Evolutionary conservation across 352 stramenopile genomes (phyloP).

Genomic region (Lagenidium sp.): DNA sequence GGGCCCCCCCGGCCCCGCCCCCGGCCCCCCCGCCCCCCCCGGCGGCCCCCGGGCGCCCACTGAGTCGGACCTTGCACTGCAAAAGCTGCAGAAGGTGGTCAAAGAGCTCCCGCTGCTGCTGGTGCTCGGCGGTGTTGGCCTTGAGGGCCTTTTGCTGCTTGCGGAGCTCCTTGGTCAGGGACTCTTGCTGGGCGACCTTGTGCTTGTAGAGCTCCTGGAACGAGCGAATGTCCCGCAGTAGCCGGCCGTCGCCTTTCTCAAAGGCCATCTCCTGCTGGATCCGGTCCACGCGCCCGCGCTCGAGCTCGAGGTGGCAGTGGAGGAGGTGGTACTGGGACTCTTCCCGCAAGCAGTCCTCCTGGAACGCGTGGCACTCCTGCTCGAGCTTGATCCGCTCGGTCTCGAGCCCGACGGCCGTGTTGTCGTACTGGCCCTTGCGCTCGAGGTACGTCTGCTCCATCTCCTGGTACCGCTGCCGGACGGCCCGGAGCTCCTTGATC

Average conservation of each 20-base stretch:
- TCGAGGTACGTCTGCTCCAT: constrained; percentile 85
- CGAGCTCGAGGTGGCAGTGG: constrained; percentile 67
- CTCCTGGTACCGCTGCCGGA: constrained; percentile 86
- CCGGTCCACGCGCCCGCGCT: constrained; percentile 68
- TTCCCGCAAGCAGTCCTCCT: constrained; percentile 84
- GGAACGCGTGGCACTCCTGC: constrained; percentile 80
- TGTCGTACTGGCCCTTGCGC: constrained; percentile 86
- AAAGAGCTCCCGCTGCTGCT: constrained; percentile 82
- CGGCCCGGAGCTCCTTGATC: constrained; percentile 86
- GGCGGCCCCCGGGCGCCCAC: constrained; percentile 11
- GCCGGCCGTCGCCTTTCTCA: constrained; percentile 59
- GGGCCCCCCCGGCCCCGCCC: neutral
- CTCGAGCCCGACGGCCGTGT: constrained; percentile 79
- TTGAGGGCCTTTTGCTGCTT: constrained; percentile 89
- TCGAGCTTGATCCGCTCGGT: constrained; percentile 88
- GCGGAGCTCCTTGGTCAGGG: constrained; percentile 81
- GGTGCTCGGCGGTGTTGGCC: constrained; percentile 58
- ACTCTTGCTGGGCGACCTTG: constrained; percentile 88
- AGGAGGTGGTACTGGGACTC: constrained; percentile 84
- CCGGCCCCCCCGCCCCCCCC: constrained; percentile 8
- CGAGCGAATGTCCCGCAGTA: constrained; percentile 82
- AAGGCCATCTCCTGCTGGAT: constrained; percentile 85
- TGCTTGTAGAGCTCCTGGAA: constrained; percentile 90
- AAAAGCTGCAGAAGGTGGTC: constrained; percentile 75
- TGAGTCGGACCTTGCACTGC: constrained; percentile 61